Evolutionary conservation across 2,329 filamentous ascomycete species (phyloP).

Genomic region (Scorias spongiosa): DNA sequence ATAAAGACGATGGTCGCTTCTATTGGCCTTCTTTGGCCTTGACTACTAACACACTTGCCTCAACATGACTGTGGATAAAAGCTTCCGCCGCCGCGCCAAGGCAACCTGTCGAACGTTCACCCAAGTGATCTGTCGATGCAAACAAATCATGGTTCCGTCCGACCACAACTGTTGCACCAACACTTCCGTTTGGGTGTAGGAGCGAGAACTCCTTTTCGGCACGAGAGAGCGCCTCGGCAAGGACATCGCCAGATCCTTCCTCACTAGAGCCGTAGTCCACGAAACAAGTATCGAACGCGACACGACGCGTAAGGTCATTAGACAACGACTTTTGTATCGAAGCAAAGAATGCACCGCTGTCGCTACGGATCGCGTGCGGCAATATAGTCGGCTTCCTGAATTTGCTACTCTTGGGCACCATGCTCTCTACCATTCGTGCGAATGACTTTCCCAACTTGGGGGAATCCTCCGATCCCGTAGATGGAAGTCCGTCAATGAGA

Average conservation of each 20-base stretch:
- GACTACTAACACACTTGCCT: background rate
- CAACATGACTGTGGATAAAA: background rate
- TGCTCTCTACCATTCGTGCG: background rate
- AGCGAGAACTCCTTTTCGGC: background rate
- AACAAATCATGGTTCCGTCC: background rate
- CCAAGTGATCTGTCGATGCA: background rate
- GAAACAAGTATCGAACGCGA: slow-evolving; percentile 41
- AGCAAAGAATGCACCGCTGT: slow-evolving; percentile 41
- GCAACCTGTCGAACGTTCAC: background rate
- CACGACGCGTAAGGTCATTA: slow-evolving; percentile 33
- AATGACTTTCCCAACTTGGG: slow-evolving; percentile 1
- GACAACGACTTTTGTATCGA: slow-evolving; percentile 42
- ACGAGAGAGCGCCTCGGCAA: background rate
- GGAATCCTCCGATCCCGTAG: slow-evolving; percentile 1
- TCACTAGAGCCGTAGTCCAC: slow-evolving; percentile 1
- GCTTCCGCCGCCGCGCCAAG: background rate
- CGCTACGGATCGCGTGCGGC: slow-evolving; percentile 14
- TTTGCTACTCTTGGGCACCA: background rate
- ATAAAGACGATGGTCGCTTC: background rate
- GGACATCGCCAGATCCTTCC: background rate
- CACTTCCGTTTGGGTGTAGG: background rate
- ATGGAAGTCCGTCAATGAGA: background rate
- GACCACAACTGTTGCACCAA: background rate
- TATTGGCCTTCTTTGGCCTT: background rate
- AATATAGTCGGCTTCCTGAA: slow-evolving; percentile 1